Evolutionary conservation across 768 basidiomycete genomes (phyloP), one percentile per base, ranked within the genome.

Genomic region (Cystobasidium ongulense): DNA sequence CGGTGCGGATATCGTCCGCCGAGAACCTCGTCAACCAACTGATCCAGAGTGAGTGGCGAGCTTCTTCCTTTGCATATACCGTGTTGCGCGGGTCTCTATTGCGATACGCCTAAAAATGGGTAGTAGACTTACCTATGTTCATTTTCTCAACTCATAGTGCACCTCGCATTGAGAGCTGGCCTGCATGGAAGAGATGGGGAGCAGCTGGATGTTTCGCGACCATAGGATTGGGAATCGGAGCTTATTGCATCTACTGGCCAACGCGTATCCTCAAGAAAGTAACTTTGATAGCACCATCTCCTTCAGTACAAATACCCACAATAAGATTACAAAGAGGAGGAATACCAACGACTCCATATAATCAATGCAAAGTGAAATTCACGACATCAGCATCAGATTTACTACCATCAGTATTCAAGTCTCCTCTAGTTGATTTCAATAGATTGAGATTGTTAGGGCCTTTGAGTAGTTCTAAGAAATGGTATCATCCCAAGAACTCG

Each of bases 151-250:
- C 21, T 38, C 1, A n/a, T 29, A 71, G 68, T 36, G 68, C 50
- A 5, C 68, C 68, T 3, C 68, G 54, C 18, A 29, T 71, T 10
- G 68, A 71, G 39, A n/a, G 33, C 25, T 57, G 50, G 68, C 53
- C 68, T n/a, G 68, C 68, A 36, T 71, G 68, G 68, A 71, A 71
- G 27, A 53, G 68, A 3, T 71, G 43, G 29, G 53, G 68, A 27
- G 54, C 54, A 18, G 68, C 68, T 10, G 25, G n/a, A 27, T n/a
- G 52, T 35, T 21, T 71, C 53, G 21, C 36, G 1, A 46, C 33
- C 10, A 29, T 52, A 29, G 68, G 68, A 1, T 15, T 39, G 18
- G 54, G 23, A 18, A 71, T 71, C 17, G 54, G 29, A 31, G 68
- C 36, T 13, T 36, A 39, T 27, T 33, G 50, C 33, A 38, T 71